Evolutionary conservation across 2,329 filamentous ascomycete genomes (phyloP), one percentile per base, ranked within the genome.

Genomic region (Diaporthe vaccinii): DNA sequence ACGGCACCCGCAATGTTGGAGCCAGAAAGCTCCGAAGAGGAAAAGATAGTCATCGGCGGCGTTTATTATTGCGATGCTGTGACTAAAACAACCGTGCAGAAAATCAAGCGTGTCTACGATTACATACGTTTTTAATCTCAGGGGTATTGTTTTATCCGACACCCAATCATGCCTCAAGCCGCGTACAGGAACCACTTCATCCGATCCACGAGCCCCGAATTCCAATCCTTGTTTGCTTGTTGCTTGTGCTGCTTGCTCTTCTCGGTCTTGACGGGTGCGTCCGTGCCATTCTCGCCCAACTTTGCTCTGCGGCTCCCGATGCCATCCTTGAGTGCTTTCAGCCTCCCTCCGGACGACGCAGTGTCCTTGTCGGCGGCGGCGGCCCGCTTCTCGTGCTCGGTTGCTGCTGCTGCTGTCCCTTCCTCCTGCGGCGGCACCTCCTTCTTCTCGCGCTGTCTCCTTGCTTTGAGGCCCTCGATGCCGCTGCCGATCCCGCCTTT

Each of bases 161-260:
- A 25, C 28, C 20, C 17, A n/a, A 41, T 15, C n/a, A 49, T 36
- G 31, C 12, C 36, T 74, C 62, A 74, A 36, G 72, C 72, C 20
- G 67, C 65, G 55, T 59, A 57, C 55, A 55, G 25, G 6, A 74
- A 53, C 72, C 72, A 74, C n/a, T 34, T 69, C n/a, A 70, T 49
- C 31, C 72, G 62, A 39, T 74, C 72, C 22, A 69, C 36, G 8
- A 74, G 36, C 62, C 72, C 72, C 10, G 62, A 55, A 22, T 41
- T 55, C 9, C 14, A 15, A 14, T 41, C 34, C 10, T 69, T 55
- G 31, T 55, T 8, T 25, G 65, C 36, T 28, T 69, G 34, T 55
- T 41, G 49, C 65, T 69, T 69, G 7, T 41, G 62, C 49, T 59
- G 51, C 41, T 70, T 70, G 20, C 36, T 44, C 65, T 61, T 70